Percentiles rank a stretch among this genome's conserved stretches.
These are phyloP conservation scores for Xylariales sp. DNA, from an alignment of 2,329 filamentous ascomycete species.

Conservation along the genomic window DNA sequence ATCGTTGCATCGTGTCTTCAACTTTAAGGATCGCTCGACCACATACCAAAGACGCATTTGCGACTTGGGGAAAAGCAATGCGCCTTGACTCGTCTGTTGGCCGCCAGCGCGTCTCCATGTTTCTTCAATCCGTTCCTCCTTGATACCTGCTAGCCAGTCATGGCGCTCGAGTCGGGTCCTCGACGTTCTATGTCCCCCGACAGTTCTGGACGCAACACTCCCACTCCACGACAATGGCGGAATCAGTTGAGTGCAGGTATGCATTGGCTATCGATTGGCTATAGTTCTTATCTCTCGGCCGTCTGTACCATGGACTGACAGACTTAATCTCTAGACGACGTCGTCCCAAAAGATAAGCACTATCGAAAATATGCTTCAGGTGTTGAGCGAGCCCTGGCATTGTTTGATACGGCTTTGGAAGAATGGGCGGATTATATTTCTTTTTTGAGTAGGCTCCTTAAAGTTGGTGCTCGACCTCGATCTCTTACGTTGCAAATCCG, in stretches of 20 bases:
- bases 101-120: slow-evolving; percentile 44
- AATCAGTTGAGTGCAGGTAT: slow-evolving; percentile 81
- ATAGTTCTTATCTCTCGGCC: not conserved
- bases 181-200: slow-evolving; percentile 77
- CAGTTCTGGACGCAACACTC: slow-evolving; percentile 85
- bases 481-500: slow-evolving; percentile 10
- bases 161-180: slow-evolving; percentile 72
- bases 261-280: slow-evolving; percentile 45
- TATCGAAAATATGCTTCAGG: slow-evolving; percentile 91
- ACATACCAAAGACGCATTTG: slow-evolving; percentile 37
- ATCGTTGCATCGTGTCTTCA: slow-evolving; percentile 42
- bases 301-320: slow-evolving; percentile 35
- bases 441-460: slow-evolving; percentile 89
- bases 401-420: slow-evolving; percentile 93
- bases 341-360: slow-evolving; percentile 69
- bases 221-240: slow-evolving; percentile 79
- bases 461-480: slow-evolving; percentile 64
- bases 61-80: slow-evolving; percentile 46
- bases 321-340: slow-evolving; percentile 59
- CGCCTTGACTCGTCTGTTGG: slow-evolving; percentile 38
- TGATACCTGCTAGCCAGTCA: slow-evolving; percentile 52
- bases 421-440: slow-evolving; percentile 99
- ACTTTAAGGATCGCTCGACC: slow-evolving; percentile 16
- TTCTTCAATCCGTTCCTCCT: slow-evolving; percentile 43
- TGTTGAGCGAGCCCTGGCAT: slow-evolving; percentile 85